Evolutionary conservation across 1,284 basidiomycete species (phyloP), one percentile per base, ranked within the genome.

Genomic region (Psilocybe mexicana): DNA sequence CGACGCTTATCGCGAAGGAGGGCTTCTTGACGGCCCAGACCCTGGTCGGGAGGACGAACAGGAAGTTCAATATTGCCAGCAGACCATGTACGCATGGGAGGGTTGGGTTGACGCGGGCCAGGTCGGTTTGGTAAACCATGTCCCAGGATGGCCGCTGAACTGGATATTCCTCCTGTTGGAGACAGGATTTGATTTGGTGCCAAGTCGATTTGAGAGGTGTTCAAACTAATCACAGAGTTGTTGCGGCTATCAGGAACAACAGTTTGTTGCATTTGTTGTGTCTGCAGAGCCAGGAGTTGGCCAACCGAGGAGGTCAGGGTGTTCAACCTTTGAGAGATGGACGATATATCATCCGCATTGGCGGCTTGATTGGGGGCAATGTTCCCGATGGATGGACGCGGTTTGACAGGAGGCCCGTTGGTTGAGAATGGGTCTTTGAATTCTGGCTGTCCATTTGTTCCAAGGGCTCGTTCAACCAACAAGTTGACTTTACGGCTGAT

Each of bases 301-400:
- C 92, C 89, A 48, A 95, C 92, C n/a, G 90, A 92, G 0, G 88
- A 86, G 28, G 92, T 94, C 61, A 95, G 76, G 11, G 88, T 90
- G 64, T 88, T 88, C 55, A 94, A 76, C 52, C 92, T 86, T 67
- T 90, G 89, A 7, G 90, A 88, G 43, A 95, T 88, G 47, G 86
- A 83, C 7, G 84, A 78, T 57, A 94, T 84, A 70, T 93, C 91
- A 70, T 91, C 89, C 12, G 76, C 69, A 30, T 86, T 84, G 43
- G 78, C 77, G 30, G 78, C 68, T 72, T 88, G 87, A 69, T 88
- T 86, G 26, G 88, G 87, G 24, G 87, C 84, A 63, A 89, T 83
- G 61, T 79, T 84, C 10, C 79, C 78, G 55, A 90, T 78, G 8
- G 88, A 90, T 43, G 80, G 78, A 47, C 89, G 81, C 54, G 80